Percentiles rank a stretch among this genome's conserved stretches.
Evolutionary conservation across 192 early-diverging fungal species (phyloP).

Genomic region (Pilobolus umbonatus): DNA sequence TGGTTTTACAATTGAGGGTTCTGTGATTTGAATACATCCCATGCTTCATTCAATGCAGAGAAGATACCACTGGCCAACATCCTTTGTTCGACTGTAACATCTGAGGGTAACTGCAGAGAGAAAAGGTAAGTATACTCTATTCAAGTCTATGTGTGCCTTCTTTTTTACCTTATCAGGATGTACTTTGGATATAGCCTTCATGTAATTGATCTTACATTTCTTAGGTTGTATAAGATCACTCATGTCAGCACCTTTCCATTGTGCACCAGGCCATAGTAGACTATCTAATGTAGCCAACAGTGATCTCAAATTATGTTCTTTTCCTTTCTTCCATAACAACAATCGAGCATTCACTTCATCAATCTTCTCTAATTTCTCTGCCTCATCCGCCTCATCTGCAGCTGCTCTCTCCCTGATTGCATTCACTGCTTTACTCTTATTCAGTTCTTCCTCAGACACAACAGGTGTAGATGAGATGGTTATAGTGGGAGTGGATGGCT

Average conservation of each 20-base stretch:
- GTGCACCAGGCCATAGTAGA: constrained; percentile 72
- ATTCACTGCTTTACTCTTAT: constrained; percentile 51
- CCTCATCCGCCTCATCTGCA: constrained; percentile 70
- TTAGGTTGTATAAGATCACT: constrained; percentile 78
- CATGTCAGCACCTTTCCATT: constrained; percentile 74
- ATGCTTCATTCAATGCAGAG: constrained; percentile 85
- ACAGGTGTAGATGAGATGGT: neutral
- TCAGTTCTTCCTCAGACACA: neutral
- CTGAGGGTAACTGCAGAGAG: constrained; percentile 21
- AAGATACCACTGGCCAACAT: constrained; percentile 90
- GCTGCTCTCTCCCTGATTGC: constrained; percentile 71
- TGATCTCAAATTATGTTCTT: constrained; percentile 88
- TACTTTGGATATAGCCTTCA: constrained; percentile 85
- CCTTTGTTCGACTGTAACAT: constrained; percentile 70
- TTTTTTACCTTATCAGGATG: constrained; percentile 88
- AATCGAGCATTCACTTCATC: constrained; percentile 80
- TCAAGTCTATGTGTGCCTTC: too few species aligned
- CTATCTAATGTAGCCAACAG: constrained; percentile 75
- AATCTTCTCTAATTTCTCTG: constrained; percentile 62
- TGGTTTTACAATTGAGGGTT: constrained; percentile 38
- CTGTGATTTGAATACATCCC: constrained; percentile 88
- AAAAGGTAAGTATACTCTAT: constrained; percentile 7
- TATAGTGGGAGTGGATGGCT: constrained; percentile 16
- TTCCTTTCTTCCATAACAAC: constrained; percentile 74
- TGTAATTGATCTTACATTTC: constrained; percentile 90